phyloP scores from a whole-genome alignment of 2,329 filamentous ascomycete genomes.

The Orbilia quercus region DNA sequence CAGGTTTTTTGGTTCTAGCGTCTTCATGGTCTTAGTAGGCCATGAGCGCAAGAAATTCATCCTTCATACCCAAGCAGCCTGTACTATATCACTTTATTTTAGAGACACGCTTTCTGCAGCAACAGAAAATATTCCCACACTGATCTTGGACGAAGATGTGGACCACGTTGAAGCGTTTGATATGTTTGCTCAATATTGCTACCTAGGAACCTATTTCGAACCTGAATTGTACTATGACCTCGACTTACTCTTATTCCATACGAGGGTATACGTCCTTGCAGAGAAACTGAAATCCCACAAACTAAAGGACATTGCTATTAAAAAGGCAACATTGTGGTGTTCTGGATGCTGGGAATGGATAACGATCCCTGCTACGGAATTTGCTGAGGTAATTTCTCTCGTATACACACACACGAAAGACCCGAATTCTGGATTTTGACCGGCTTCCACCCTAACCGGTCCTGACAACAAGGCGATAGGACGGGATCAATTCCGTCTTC shows the following conservation, averaged over 20 bases:
- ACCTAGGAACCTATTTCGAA: slow-evolving; percentile 16
- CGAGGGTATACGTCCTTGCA: slow-evolving; percentile 22
- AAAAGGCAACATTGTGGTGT: slow-evolving; percentile 20
- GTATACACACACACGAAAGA: slow-evolving; percentile 29
- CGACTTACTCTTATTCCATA: slow-evolving; percentile 11
- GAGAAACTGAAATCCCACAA: slow-evolving; percentile 10
- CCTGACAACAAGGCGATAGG: neutral
- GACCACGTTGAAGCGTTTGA: slow-evolving; percentile 15
- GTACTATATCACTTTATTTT: neutral
- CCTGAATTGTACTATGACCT: neutral
- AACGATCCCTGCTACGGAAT: neutral
- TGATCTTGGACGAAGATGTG: slow-evolving; percentile 9
- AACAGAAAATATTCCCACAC: neutral
- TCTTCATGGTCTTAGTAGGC: too few relatives aligned
- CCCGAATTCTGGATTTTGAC: neutral
- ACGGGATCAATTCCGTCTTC: slow-evolving; percentile 17
- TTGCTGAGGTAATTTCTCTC: slow-evolving; percentile 2
- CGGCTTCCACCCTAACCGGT: neutral
- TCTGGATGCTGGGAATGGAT: neutral
- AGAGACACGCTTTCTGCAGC: neutral
- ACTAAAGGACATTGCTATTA: slow-evolving; percentile 12
- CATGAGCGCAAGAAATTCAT: neutral
- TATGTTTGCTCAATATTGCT: slow-evolving; percentile 40
- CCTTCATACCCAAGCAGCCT: neutral
- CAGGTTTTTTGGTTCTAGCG: too few relatives aligned